A percentile compares a stretch with the other conserved stretches of the same genome.
Evolutionary conservation across 805 yeast species (phyloP).

Genomic region (Komagataella phaffii): DNA sequence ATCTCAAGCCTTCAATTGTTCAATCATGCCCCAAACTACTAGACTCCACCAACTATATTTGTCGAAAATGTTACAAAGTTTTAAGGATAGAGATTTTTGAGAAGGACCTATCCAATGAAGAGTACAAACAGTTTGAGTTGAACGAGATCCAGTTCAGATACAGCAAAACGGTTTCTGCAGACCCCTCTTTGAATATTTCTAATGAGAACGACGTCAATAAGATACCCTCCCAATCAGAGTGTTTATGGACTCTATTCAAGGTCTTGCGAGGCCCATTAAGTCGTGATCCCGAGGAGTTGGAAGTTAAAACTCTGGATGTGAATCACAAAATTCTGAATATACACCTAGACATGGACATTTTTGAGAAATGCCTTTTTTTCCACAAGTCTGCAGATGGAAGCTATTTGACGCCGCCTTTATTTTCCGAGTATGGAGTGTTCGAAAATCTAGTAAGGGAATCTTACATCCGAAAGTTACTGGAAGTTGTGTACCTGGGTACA

Average conservation of each 20-base stretch:
- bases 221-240: constrained; percentile 40
- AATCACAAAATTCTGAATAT: constrained; percentile 38
- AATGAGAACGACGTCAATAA: constrained; percentile 6
- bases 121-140: constrained; percentile 31
- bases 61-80: constrained; percentile 28
- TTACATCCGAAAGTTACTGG: constrained; percentile 39
- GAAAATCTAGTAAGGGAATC: constrained; percentile 26
- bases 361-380: constrained; percentile 21
- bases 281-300: constrained; percentile 22
- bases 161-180: constrained; percentile 12
- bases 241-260: constrained; percentile 47
- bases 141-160: constrained; percentile 40
- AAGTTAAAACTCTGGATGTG: constrained; percentile 40
- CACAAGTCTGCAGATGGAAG: neutral
- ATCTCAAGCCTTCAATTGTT: neutral
- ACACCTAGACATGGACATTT: constrained; percentile 33
- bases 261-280: constrained; percentile 57
- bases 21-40: constrained; percentile 20
- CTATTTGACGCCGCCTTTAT: constrained; percentile 17
- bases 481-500: constrained; percentile 30
- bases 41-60: constrained; percentile 34
- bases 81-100: constrained; percentile 31
- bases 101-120: constrained; percentile 35
- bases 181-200: neutral
- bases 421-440: constrained; percentile 13